Evolutionary conservation across 169 alveolate species (phyloP), one percentile per base, ranked within the genome.

Genomic region (Babesia microti): DNA sequence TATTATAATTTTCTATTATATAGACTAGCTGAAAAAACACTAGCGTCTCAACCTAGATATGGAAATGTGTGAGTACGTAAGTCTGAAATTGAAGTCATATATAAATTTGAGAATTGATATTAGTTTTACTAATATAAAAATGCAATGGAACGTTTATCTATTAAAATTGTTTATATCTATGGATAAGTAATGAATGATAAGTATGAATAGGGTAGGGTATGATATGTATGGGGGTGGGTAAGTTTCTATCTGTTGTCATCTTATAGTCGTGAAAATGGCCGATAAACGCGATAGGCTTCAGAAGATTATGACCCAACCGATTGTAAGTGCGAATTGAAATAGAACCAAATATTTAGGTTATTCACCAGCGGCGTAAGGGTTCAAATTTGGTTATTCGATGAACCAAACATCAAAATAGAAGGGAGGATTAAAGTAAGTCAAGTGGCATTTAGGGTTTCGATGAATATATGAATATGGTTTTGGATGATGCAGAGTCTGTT

Each of bases 391-490:
- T 74, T 91, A 37, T 91, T 61, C 67, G 97, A 89, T 43, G 88
- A 89, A 48, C 84, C 88, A 23, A 89, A 89, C 41, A 19, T 81
- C 52, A 59, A 81, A 46, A 76, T 91, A 17, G 96, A 89, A 60
- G 97, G 97, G 35, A 74, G 68, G 37, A 91, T 89, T 42, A 58
- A 83, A 61, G 95, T 84, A 44, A 57, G 86, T 47, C 5, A 12
- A 35, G 41, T n/a, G 7, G 17, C 24, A 3, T 41, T 6, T 49
- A 86, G 93, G 98, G 98, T 0, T 91, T 91, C 43, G 98, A 91
- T 52, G 98, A 91, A 68, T 91, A 89, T 59, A 91, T 91, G 98
- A 91, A 91, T 65, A 76, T 89, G 80, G 98, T 91, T 14, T 50
- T 91, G 53, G 96, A 90, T 52, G 93, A 91, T 27, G 92, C 93